A percentile compares a stretch with the other conserved stretches of the same genome.
Evolutionary conservation across 306 rosid genomes (phyloP).

Genomic region (Glycine tomentella): DNA sequence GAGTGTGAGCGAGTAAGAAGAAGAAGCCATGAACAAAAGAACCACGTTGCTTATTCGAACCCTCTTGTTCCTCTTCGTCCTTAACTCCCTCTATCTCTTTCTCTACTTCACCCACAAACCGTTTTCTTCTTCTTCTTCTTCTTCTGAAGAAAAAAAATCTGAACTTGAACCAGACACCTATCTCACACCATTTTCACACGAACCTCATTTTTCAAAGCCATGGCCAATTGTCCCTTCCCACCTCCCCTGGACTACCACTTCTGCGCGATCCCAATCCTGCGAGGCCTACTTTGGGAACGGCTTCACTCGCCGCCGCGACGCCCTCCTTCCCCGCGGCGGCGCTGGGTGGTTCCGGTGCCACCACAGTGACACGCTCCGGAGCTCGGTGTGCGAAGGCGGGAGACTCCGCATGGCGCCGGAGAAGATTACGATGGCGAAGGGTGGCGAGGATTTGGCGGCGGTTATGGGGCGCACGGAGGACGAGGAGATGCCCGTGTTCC

Average conservation of each 20-base stretch:
- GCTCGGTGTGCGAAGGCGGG: slow-evolving; percentile 88
- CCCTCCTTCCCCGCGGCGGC: not conserved
- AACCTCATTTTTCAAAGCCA: slow-evolving; percentile 56
- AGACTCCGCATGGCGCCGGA: slow-evolving; percentile 70
- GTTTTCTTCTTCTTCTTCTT: not conserved
- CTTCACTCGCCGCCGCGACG: slow-evolving; percentile 61
- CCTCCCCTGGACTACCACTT: slow-evolving; percentile 73
- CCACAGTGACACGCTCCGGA: slow-evolving; percentile 68
- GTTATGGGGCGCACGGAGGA: slow-evolving; percentile 81
- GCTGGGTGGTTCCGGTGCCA: slow-evolving; percentile 84
- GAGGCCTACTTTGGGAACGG: slow-evolving; percentile 91
- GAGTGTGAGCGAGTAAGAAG: slow-evolving; percentile 7
- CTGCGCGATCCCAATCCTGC: slow-evolving; percentile 54
- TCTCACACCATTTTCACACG: not conserved
- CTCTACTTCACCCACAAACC: slow-evolving; percentile 57
- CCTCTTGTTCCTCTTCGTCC: slow-evolving; percentile 53
- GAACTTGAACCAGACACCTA: not conserved
- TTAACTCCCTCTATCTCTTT: slow-evolving; percentile 33
- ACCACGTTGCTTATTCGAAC: slow-evolving; percentile 51
- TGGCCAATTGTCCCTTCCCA: slow-evolving; percentile 90
- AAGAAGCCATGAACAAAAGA: slow-evolving; percentile 59
- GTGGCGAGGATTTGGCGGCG: slow-evolving; percentile 72
- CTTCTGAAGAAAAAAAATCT: not conserved
- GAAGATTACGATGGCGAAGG: slow-evolving; percentile 65
- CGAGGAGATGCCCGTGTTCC: slow-evolving; percentile 74